Evolutionary conservation across 495 filamentous ascomycete genomes (phyloP).

Genomic region (Lineolata rhizophorae): DNA sequence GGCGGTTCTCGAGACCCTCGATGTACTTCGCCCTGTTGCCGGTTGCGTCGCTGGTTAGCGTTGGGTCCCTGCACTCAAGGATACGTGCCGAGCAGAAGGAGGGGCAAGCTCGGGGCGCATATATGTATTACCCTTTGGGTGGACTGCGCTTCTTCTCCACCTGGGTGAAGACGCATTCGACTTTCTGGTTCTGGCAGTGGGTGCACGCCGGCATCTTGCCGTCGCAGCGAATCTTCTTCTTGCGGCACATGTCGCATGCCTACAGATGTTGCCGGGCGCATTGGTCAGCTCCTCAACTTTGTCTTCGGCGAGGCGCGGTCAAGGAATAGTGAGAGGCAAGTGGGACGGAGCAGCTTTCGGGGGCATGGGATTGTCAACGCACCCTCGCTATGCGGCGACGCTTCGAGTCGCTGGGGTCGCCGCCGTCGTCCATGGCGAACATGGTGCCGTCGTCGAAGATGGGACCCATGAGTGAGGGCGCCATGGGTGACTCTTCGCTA

Average conservation of each 20-base stretch:
- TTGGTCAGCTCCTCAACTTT: slow-evolving; percentile 10
- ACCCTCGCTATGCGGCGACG: slow-evolving; percentile 82
- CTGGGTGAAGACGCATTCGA: slow-evolving; percentile 90
- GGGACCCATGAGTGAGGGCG: slow-evolving; percentile 32
- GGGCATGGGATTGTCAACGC: slow-evolving; percentile 14
- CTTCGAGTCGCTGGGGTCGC: slow-evolving; percentile 72
- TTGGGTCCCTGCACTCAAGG: no score
- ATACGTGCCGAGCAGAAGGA: slow-evolving; percentile 4
- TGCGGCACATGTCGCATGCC: slow-evolving; percentile 98
- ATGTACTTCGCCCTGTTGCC: slow-evolving; percentile 75
- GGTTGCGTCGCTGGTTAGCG: no score
- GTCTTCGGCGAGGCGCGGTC: slow-evolving; percentile 6
- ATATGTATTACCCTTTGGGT: slow-evolving; percentile 84
- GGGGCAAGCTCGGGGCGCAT: neutral
- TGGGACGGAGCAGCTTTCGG: neutral
- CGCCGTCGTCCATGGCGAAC: slow-evolving; percentile 34
- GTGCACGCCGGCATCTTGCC: slow-evolving; percentile 88
- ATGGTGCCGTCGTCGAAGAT: slow-evolving; percentile 26
- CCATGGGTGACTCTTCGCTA: slow-evolving; percentile 36
- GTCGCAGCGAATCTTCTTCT: slow-evolving; percentile 99
- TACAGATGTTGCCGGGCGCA: slow-evolving; percentile 19
- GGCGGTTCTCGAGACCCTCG: slow-evolving; percentile 83
- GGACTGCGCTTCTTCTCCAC: slow-evolving; percentile 98
- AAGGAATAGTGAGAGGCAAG: neutral
- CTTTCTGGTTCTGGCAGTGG: slow-evolving; percentile 96